Evolutionary conservation across 2,329 filamentous ascomycete genomes (phyloP).

Genomic region (Drechslera avenae): DNA sequence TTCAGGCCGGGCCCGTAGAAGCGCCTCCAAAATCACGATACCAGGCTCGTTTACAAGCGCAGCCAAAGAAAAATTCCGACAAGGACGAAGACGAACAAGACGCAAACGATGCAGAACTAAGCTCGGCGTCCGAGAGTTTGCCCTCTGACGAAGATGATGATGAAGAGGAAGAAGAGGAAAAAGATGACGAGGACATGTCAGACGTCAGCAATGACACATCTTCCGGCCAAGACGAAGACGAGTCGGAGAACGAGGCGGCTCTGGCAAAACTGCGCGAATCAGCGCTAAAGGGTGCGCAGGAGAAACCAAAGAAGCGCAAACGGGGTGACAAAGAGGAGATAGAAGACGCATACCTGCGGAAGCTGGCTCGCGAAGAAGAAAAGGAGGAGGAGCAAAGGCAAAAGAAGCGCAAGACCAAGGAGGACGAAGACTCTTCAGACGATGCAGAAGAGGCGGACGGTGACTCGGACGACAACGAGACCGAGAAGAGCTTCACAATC

Average conservation of each 20-base stretch:
- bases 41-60: conserved; percentile 32
- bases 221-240: neutral
- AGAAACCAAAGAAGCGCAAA: conserved; percentile 48
- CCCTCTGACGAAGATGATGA: conserved; percentile 24
- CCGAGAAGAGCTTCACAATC: conserved; percentile 57
- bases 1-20: conserved; percentile 45
- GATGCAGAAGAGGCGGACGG: conserved; percentile 18
- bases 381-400: conserved; percentile 47
- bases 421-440: conserved; percentile 23
- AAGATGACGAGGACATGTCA: conserved; percentile 39
- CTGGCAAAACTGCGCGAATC: conserved; percentile 36
- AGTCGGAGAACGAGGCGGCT: conserved; percentile 31
- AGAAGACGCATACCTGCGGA: conserved; percentile 71
- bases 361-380: conserved; percentile 59
- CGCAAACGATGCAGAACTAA: conserved; percentile 35
- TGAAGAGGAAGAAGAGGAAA: conserved; percentile 30
- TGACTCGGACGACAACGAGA: conserved; percentile 23
- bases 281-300: conserved; percentile 35
- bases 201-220: conserved; percentile 22
- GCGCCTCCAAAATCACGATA: conserved; percentile 50
- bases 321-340: conserved; percentile 68
- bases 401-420: conserved; percentile 46
- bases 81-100: conserved; percentile 60
- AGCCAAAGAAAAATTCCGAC: conserved; percentile 39
- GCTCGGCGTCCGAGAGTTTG: conserved; percentile 17